Evolutionary conservation across 2,329 filamentous ascomycete species (phyloP).

Genomic region (Mycocentrospora acerina): DNA sequence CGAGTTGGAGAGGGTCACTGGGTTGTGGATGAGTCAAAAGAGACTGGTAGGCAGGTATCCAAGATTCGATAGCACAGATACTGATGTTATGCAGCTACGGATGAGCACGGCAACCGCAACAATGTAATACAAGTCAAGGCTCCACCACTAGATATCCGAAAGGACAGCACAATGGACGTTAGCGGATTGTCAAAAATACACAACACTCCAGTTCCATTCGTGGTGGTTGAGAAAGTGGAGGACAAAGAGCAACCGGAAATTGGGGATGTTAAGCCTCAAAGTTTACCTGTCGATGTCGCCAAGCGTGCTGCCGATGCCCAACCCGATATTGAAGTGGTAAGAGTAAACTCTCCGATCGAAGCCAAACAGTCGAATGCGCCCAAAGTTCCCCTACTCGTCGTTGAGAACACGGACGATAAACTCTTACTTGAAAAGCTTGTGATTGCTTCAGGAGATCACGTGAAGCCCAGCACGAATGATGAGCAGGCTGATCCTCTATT

Average conservation of each 20-base stretch:
- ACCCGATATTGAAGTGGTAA: constrained; percentile 19
- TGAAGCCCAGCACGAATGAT: constrained; percentile 10
- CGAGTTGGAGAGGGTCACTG: constrained; percentile 66
- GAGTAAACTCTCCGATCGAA: constrained; percentile 13
- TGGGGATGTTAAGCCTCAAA: constrained; percentile 11
- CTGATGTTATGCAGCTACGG: constrained; percentile 47
- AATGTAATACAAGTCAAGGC: constrained; percentile 49
- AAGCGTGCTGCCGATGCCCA: constrained; percentile 27
- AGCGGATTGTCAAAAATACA: constrained; percentile 5
- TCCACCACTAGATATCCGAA: constrained; percentile 12
- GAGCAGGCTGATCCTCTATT: constrained; percentile 35
- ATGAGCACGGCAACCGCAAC: constrained; percentile 56
- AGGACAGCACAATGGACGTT: constrained; percentile 17
- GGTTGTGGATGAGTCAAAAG: constrained; percentile 63
- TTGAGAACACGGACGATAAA: constrained; percentile 40
- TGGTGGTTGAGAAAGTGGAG: constrained; percentile 24
- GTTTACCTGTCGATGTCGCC: constrained; percentile 11
- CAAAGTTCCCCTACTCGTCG: constrained; percentile 28
- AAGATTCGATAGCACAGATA: neutral
- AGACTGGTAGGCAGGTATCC: constrained; percentile 54
- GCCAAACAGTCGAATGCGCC: constrained; percentile 8
- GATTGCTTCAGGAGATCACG: constrained; percentile 20
- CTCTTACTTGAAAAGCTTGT: constrained; percentile 38
- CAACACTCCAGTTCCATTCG: constrained; percentile 18
- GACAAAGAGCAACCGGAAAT: constrained; percentile 22